Conservation (phyloP, 805 yeast genomes). For the Starmerella ratchasimensis region DNA sequence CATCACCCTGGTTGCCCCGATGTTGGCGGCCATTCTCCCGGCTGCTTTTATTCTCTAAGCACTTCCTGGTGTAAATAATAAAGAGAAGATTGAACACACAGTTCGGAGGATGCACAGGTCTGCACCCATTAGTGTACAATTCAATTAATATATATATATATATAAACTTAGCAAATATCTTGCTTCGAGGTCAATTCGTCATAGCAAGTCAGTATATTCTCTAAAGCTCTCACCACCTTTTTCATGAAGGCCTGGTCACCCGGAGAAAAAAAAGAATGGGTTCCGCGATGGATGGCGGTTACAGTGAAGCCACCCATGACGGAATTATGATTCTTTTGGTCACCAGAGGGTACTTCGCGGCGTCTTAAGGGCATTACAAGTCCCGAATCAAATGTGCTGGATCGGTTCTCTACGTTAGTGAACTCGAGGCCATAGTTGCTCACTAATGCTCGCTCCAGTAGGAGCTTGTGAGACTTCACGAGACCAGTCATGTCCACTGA, state of each 20-base stretch:
- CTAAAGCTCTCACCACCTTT: constrained; percentile 22
- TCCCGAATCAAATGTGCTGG: constrained; percentile 3
- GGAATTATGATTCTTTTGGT: neutral
- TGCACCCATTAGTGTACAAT: no score
- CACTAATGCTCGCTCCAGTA: constrained; percentile 4
- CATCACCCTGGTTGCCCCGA: constrained; percentile 6
- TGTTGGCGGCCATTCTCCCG: constrained; percentile 11
- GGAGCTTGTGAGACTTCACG: neutral
- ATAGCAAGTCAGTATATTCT: constrained; percentile 17
- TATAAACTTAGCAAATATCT: neutral
- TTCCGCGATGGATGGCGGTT: constrained; percentile 19
- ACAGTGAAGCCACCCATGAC: constrained; percentile 21
- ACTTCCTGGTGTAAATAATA: neutral
- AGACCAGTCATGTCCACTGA: neutral
- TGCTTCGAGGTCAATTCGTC: constrained; percentile 6
- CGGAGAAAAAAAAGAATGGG: constrained; percentile 19
- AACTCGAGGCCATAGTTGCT: constrained; percentile 14
- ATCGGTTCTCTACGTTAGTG: neutral
- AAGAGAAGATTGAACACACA: neutral
- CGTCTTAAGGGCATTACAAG: constrained; percentile 16
- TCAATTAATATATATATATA: neutral
- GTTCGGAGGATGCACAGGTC: no score
- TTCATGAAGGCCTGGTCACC: constrained; percentile 24
- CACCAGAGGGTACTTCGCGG: neutral
- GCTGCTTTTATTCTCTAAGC: constrained; percentile 13